phyloP scores from a whole-genome alignment of 163 green algal genomes.

The Scenedesmus sp. region DNA sequence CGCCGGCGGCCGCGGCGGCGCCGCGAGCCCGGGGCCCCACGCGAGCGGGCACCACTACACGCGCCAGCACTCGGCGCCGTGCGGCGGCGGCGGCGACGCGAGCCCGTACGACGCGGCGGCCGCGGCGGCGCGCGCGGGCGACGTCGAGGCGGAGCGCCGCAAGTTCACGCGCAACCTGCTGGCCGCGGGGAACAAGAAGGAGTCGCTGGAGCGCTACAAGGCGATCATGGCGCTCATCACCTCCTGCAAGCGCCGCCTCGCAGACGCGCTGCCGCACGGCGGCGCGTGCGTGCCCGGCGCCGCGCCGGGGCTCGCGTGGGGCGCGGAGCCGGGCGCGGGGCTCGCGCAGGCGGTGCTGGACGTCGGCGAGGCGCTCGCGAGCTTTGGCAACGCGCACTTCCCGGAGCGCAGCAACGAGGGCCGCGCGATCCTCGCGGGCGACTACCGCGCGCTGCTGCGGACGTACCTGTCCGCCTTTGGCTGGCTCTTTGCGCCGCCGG shows the following conservation, averaged over 20 bases:
- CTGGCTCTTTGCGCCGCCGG: slow-evolving; percentile 16
- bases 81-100: too few relatives aligned
- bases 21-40: too few relatives aligned
- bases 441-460: slow-evolving; percentile 38
- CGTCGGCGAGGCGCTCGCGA: slow-evolving; percentile 40
- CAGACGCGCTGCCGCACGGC: neutral
- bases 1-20: too few relatives aligned
- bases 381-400: slow-evolving; percentile 43
- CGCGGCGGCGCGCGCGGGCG: neutral
- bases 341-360: slow-evolving; percentile 33
- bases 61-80: slow-evolving; percentile 4
- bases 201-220: slow-evolving; percentile 44
- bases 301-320: neutral
- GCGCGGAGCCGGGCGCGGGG: neutral
- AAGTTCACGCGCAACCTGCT: slow-evolving; percentile 37
- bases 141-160: neutral
- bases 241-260: slow-evolving; percentile 32
- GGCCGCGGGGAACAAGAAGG: slow-evolving; percentile 9
- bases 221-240: slow-evolving; percentile 43
- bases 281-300: neutral
- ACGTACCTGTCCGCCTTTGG: slow-evolving; percentile 32
- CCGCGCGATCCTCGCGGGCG: slow-evolving; percentile 34
- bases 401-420: slow-evolving; percentile 42
- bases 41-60: too few relatives aligned
- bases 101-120: slow-evolving; percentile 6